Evolutionary conservation across 2,329 filamentous ascomycete species (phyloP), one percentile per base, ranked within the genome.

Genomic region (Anisogramma anomala): DNA sequence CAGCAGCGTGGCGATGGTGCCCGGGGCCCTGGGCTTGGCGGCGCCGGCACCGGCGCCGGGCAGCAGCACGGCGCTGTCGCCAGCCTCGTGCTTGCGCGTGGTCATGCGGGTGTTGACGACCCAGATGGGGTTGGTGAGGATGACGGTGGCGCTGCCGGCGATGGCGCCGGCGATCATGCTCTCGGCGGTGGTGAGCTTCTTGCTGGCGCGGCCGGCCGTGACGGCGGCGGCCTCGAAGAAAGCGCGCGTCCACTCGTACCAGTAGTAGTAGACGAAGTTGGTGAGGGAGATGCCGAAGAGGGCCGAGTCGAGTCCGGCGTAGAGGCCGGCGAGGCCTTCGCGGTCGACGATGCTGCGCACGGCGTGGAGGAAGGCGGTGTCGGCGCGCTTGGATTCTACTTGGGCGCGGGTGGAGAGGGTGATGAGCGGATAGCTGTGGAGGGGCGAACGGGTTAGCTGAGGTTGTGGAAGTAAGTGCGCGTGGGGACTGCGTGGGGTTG

Each of bases 181-280:
- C 68, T 98, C 89, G 52, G 89, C 62, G 0, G 91, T 94, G 14
- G 85, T 91, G 59, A 98, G 80, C 60, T 87, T 88, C 64, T 77
- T 82, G 48, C 74, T 79, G 43, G 79, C 74, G 49, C 85, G 79
- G 25, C 83, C 84, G 41, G 83, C 70, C 54, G 77, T 79, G 43
- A 72, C 61, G 33, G 87, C 86, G 8, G 86, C 84, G 49, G 72
- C 71, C 60, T 85, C 86, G 66, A 96, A 95, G 58, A 82, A 82
- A 37, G 82, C 73, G 45, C 88, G 80, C 48, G 87, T 91, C 84
- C 86, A 98, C 68, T 98, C 91, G 65, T 96, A 98, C 89, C 85
- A 98, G 72, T 96, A 98, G 68, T 98, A 98, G 72, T 98, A 98
- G 35, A 98, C 89, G 60, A 98, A 98, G 70, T 98, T 98, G 54